These are phyloP conservation scores for Naganishia antarctica DNA, from an alignment of 768 basidiomycete genomes.

Conservation along the genomic window DNA sequence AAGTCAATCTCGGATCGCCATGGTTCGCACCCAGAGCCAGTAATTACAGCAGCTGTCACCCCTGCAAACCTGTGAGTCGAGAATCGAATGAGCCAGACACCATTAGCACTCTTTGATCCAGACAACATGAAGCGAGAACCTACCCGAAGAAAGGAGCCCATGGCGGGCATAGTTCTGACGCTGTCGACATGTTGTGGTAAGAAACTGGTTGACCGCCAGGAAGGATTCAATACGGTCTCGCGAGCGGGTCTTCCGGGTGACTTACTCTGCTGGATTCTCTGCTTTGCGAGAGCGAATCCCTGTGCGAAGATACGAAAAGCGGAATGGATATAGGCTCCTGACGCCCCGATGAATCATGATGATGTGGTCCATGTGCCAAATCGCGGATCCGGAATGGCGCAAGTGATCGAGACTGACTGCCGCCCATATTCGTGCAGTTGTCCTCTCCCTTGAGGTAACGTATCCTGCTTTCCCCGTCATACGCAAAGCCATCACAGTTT, in stretches of 20 bases:
- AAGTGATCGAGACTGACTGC: not conserved
- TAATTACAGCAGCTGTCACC: slow-evolving; percentile 80
- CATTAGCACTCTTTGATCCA: not conserved
- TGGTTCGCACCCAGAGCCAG: not conserved
- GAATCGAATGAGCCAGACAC: slow-evolving; percentile 10
- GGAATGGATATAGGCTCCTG: no score
- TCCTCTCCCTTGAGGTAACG: no score
- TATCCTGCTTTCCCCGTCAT: no score
- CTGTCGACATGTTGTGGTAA: slow-evolving; percentile 17
- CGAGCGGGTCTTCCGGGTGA: no score
- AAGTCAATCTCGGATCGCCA: not conserved
- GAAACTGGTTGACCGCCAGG: not conserved
- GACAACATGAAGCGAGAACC: slow-evolving; percentile 15
- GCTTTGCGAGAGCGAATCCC: no score
- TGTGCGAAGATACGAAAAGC: no score
- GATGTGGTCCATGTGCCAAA: not conserved
- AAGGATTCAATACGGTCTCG: not conserved
- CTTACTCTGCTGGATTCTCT: no score
- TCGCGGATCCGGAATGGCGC: not conserved
- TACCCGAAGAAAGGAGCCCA: slow-evolving; percentile 93
- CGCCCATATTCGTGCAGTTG: no score
- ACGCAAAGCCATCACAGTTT: not conserved
- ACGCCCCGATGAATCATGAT: not conserved
- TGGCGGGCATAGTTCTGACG: slow-evolving; percentile 64
- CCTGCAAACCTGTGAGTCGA: slow-evolving; percentile 65